Base-by-base conservation (phyloP, 768 basidiomycete species). In the Hemileccinum impolitum region DNA sequence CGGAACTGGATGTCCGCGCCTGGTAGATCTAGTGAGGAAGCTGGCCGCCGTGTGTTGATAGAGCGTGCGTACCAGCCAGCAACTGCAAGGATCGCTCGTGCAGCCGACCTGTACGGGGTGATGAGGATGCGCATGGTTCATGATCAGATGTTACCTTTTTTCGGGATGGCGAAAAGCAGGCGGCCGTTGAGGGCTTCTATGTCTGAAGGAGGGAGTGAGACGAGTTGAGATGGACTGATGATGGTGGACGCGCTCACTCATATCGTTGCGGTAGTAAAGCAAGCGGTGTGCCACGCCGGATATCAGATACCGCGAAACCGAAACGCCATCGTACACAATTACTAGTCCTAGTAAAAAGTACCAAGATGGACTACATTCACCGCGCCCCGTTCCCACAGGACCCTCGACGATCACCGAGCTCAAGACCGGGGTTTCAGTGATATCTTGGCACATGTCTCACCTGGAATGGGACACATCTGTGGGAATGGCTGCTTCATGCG, bases 1-100 rank as follows among this genome's bases (percentile, higher is more conserved):
- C 87, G 85, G 69, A 95, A 98, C 67, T 95, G 88, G 57, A 98
- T 91, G 68, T 99, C 94, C 58, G 96, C 94, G 43, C 94, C 93
- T 90, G 62, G 21, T 23, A 17, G 10, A 42, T 28, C 6, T 10
- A 34, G 21, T 50, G 13, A 35, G 30, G 12, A 18, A 18, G 9
- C 9, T 25, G 6, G 12, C 3, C 23, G 2, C 4, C 26, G 13
- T 32, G 13, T 1, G 17, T 19, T 10, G 1, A 38, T 6, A 34
- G n/a, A 6, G 6, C 12, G 26, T 10, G 46, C 77, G 55, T 47
- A 91, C 94, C 95, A 38, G 88, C 77, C 3, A 98, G 75, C 12
- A 99, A 69, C 58, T 87, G 79, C 26, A 96, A 55, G 59, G 92
- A 94, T 72, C 92, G 94, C 39, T 97, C 95, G 59, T 95, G 79